Evolutionary conservation across 306 rosid species (phyloP).

Genomic region (Acacia confusa): DNA sequence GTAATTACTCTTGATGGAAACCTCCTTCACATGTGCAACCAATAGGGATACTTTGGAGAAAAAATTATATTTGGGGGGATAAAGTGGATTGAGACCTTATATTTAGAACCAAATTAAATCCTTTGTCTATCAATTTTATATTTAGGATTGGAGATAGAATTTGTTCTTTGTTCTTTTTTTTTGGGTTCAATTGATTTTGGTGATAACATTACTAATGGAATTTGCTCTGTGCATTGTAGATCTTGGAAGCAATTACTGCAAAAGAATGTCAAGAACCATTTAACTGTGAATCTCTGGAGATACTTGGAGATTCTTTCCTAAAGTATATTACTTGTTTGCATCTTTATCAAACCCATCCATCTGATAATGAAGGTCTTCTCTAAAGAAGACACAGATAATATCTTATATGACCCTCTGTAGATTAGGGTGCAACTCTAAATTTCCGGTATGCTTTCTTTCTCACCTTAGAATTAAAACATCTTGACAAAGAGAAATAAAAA

Average conservation of each 20-base stretch:
- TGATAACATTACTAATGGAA: constrained; percentile 1
- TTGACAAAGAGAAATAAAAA: neutral
- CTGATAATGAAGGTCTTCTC: constrained; percentile 52
- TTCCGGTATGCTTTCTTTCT: constrained; percentile 47
- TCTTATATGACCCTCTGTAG: constrained; percentile 50
- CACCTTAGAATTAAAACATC: neutral
- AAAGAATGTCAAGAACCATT: constrained; percentile 52
- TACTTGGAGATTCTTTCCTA: constrained; percentile 82
- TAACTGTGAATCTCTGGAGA: constrained; percentile 62
- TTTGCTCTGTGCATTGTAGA: constrained; percentile 31
- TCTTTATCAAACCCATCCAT: constrained; percentile 52
- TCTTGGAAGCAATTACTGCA: constrained; percentile 74
- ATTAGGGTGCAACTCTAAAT: constrained; percentile 40
- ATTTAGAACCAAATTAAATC: no score
- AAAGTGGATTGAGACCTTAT: no score
- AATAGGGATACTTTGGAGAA: no score
- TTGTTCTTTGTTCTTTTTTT: neutral
- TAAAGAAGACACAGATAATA: constrained; percentile 37
- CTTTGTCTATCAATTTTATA: no score
- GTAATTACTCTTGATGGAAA: no score
- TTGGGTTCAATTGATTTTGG: neutral
- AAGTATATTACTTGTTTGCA: constrained; percentile 57
- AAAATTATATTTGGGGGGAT: no score
- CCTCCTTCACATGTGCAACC: no score
- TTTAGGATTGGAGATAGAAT: no score